Conservation (phyloP, 73 alveolate genomes). For the Tetrahymena elliotti region DNA sequence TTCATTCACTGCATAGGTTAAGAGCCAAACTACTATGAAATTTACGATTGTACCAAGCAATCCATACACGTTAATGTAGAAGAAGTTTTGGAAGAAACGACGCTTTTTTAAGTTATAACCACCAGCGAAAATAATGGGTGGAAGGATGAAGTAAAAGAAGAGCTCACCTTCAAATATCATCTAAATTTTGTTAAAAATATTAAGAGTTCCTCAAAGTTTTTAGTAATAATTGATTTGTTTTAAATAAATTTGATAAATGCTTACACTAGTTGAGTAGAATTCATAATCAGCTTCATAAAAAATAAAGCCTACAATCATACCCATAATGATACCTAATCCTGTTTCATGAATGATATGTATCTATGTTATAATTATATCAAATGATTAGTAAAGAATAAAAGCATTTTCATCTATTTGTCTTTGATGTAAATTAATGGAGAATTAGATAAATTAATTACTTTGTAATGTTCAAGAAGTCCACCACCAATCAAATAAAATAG, state of each 20-base stretch:
- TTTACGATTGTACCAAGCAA: conserved; percentile 87
- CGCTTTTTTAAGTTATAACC: conserved; percentile 84
- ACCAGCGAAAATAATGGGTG: conserved; percentile 94
- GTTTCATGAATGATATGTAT: conserved; percentile 35
- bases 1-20: conserved; percentile 50
- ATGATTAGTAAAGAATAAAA: too few relatives aligned
- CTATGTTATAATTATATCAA: background rate
- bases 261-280: background rate
- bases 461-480: conserved; percentile 27
- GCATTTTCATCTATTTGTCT: background rate
- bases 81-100: conserved; percentile 83
- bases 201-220: too few relatives aligned
- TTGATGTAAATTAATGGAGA: background rate
- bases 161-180: conserved; percentile 49
- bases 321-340: conserved; percentile 43
- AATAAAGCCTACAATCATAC: conserved; percentile 28
- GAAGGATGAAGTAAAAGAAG: conserved; percentile 88
- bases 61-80: conserved; percentile 84
- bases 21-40: conserved; percentile 70
- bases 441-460: background rate
- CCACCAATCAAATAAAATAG: conserved; percentile 25
- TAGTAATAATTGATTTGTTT: too few relatives aligned
- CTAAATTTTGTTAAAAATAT: background rate
- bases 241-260: too few relatives aligned
- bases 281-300: background rate